Evolutionary conservation across 2,329 filamentous ascomycete genomes (phyloP), one percentile per base, ranked within the genome.

Genomic region (Aureobasidium zeae): DNA sequence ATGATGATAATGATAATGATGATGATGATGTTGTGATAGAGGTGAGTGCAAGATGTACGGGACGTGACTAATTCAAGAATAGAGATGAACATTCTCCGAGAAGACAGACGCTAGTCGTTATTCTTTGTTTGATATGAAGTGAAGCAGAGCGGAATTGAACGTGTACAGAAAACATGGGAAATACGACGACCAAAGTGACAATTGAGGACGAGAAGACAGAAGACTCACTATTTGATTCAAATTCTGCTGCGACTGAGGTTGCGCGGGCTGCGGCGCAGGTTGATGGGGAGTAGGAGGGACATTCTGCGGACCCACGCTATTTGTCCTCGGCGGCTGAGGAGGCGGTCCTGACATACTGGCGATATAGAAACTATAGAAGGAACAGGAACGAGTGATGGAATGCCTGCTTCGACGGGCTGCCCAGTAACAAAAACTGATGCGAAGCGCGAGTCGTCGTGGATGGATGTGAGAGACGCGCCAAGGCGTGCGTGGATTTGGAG

Each of bases 151-250:
- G 15, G 2, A 33, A 33, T n/a, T 29, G 13, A 17, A 31, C 15
- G 4, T 12, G 7, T 19, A 13, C 4, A 11, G 12, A 33, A 19
- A 15, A n/a, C 13, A 30, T 5, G 12, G n/a, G 12, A 30, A 30
- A 31, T 3, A 29, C 7, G 42, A 13, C 26, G 10, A 37, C 16
- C 33, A 20, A 20, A 36, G 13, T 25, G 16, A 32, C 22, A 20
- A 12, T 50, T 44, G 36, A 36, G 32, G 48, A 48, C 12, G 30
- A 13, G 28, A 35, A 28, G 13, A 17, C 36, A 47, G 2, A 47
- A 31, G 34, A 71, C 88, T 75, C 74, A 95, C 89, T 64, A 96
- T 96, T 55, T 94, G 87, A 56, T 96, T 96, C 1, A 95, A 65
- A 58, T 95, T 94, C 56, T 93, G 86, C 50, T 89, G 86, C 2